Percentiles rank a stretch among this genome's conserved stretches.
Evolutionary conservation across 1,284 basidiomycete genomes (phyloP).

Genomic region (Fomes fomentarius): DNA sequence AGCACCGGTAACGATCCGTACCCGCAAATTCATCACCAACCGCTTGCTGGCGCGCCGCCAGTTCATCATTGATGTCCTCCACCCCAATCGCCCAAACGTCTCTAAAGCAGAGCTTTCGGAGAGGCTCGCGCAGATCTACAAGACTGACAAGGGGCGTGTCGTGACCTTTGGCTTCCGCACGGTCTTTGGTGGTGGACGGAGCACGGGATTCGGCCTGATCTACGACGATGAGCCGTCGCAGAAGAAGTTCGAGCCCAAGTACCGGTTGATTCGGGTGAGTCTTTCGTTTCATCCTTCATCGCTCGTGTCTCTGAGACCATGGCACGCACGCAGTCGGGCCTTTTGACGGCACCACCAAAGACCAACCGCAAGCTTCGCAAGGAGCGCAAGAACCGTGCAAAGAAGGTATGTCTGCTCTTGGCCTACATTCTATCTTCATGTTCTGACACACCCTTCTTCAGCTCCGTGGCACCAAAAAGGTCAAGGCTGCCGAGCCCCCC

Average conservation of each 20-base stretch:
- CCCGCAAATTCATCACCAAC: conserved; percentile 99
- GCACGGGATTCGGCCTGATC: conserved; percentile 96
- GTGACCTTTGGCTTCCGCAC: conserved; percentile 87
- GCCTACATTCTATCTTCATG: background rate
- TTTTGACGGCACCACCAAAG: conserved; percentile 86
- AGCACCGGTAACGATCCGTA: conserved; percentile 96
- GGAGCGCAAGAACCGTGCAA: conserved; percentile 99
- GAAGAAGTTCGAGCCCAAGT: conserved; percentile 96
- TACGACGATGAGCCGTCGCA: conserved; percentile 97
- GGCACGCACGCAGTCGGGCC: conserved; percentile 67
- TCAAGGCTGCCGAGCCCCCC: conserved; percentile 86
- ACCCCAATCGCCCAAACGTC: conserved; percentile 95
- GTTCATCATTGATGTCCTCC: conserved; percentile 94
- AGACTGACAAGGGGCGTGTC: conserved; percentile 77
- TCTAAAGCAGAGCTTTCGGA: conserved; percentile 92
- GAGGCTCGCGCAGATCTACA: conserved; percentile 86
- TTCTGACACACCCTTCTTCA: conserved; percentile 38
- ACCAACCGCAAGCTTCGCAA: conserved; percentile 98
- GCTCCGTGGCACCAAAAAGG: conserved; percentile 92
- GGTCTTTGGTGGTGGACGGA: conserved; percentile 97
- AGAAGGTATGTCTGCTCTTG: conserved; percentile 71
- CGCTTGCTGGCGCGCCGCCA: conserved; percentile 92
- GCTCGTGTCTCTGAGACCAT: background rate
- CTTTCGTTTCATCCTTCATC: background rate
- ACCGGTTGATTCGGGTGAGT: conserved; percentile 93